Evolutionary conservation across 768 basidiomycete genomes (phyloP).

Genomic region (Amanita subjunquillea): DNA sequence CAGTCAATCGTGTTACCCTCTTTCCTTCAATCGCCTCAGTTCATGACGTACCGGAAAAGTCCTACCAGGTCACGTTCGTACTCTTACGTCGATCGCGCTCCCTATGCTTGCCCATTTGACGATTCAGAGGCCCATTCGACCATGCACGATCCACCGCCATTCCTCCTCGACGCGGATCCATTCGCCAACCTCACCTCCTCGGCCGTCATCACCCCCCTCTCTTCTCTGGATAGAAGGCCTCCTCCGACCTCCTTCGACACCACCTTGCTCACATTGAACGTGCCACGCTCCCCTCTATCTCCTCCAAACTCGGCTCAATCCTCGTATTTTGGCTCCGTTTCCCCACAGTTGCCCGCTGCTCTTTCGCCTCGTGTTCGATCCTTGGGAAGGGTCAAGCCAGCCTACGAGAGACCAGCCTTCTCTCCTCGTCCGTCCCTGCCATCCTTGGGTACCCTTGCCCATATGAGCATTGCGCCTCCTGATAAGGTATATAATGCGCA

Average conservation of each 20-base stretch:
- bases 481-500: conserved; percentile 29
- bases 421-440: conserved; percentile 39
- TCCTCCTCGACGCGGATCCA: conserved; percentile 7
- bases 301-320: conserved; percentile 6
- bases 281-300: conserved; percentile 9
- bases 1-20: background rate
- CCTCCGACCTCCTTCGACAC: conserved; percentile 31
- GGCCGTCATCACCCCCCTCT: conserved; percentile 10
- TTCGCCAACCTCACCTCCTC: conserved; percentile 3
- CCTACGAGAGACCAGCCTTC: conserved; percentile 39
- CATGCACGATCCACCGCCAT: background rate
- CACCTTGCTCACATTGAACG: background rate
- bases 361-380: conserved; percentile 9
- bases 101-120: background rate
- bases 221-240: conserved; percentile 7
- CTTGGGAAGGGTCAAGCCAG: conserved; percentile 20
- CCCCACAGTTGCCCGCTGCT: background rate
- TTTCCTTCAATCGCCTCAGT: background rate
- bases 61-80: background rate
- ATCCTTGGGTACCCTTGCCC: conserved; percentile 36
- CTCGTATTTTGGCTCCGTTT: background rate
- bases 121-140: background rate
- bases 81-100: background rate
- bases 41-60: background rate
- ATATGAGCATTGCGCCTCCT: conserved; percentile 35